These are phyloP conservation scores for Macrolepiota albuminosa DNA, from an alignment of 768 basidiomycete species.

Conservation along the genomic window DNA sequence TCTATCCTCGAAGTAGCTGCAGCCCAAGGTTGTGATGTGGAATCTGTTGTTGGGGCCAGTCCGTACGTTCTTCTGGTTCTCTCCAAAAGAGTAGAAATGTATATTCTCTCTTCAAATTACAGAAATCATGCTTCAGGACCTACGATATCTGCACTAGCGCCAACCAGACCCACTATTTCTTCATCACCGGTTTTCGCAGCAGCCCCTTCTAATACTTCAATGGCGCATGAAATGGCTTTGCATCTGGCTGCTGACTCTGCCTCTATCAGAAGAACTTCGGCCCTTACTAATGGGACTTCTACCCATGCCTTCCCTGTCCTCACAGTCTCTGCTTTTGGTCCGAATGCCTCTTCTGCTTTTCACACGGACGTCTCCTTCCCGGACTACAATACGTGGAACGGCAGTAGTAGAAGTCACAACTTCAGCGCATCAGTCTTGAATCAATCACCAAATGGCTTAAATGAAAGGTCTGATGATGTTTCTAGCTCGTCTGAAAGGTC, in stretches of 20 bases:
- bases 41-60: neutral
- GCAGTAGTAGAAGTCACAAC: neutral
- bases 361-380: neutral
- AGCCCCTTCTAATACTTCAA: neutral
- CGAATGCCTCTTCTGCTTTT: neutral
- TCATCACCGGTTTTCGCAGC: neutral
- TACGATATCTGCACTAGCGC: neutral
- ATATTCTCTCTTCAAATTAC: neutral
- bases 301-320: neutral
- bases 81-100: neutral
- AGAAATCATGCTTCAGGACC: neutral
- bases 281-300: neutral
- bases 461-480: neutral
- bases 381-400: neutral
- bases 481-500: neutral
- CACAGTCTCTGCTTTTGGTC: neutral
- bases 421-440: neutral
- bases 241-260: neutral
- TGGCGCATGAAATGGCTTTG: neutral
- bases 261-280: neutral
- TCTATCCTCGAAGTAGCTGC: neutral
- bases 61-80: neutral
- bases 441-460: neutral
- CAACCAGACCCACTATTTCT: neutral
- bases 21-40: too few relatives aligned